Base-by-base conservation (phyloP, 1,284 basidiomycete species). In the Phylloboletellus chloephorus region DNA sequence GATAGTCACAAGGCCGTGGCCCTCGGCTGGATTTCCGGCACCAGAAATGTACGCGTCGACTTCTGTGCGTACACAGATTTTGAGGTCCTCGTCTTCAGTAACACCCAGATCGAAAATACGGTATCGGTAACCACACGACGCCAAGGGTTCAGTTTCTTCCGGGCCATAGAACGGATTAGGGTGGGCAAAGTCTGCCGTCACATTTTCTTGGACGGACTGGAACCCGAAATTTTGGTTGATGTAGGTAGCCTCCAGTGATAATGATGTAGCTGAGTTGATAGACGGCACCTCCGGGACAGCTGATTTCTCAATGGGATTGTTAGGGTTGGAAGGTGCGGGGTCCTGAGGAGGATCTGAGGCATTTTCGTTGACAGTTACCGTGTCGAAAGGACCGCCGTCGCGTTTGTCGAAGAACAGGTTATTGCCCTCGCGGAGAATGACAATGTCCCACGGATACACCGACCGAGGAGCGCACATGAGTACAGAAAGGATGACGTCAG, bases 211-310 rank as follows among this genome's bases (percentile, higher is more conserved):
- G 42, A 96, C 94, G 34, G 92, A 85, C 68, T 98, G 96, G 74
- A 95, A 96, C 21, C 88, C 85, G 61, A 98, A 99, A 71, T 98
- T 98, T 65, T 97, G 92, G 72, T 98, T 98, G 74, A 99, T 91
- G 67, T 96, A 98, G 23, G 95, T 98, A 9, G 96, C 96, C 66
- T 99, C 96, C 31, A 98, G 76, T 2, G 93, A 94, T 35, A 99
- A 76, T 1, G 90, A 92, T 2, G 90, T 89, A 2, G 94, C 91
- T 10, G 91, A 83, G 71, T 99, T 99, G 69, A 97, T 92, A 0
- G 84, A 77, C 10, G 83, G 77, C 0, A 68, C 64, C 47, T 92
- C 89, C 28, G 78, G 77, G 12, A 69, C 66, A 11, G 73, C 65
- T 31, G 66, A 63, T 53, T 82, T 88, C 54, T 88, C 86, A 17